Conservation (phyloP, 805 yeast species). For the Wickerhamia fluorescens region DNA sequence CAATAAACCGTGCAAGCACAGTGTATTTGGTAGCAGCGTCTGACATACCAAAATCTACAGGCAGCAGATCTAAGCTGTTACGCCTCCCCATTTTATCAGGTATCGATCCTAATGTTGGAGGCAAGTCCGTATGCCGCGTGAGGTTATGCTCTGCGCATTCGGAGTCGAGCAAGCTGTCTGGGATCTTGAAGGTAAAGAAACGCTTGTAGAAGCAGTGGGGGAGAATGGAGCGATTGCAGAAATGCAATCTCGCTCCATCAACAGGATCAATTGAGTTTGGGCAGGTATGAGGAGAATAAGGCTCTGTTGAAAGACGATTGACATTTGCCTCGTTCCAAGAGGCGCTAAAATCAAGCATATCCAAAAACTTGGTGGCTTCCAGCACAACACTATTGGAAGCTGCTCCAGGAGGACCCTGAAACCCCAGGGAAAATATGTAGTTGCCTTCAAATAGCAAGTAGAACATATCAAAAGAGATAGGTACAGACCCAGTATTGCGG, state of each 20-base stretch:
- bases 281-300: conserved; percentile 9
- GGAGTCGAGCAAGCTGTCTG: conserved; percentile 28
- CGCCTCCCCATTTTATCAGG: neutral
- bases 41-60: conserved; percentile 23
- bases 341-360: conserved; percentile 47
- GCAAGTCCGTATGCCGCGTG: conserved; percentile 25
- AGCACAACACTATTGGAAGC: conserved; percentile 18
- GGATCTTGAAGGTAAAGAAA: conserved; percentile 36
- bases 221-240: conserved; percentile 10
- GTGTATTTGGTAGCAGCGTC: conserved; percentile 25
- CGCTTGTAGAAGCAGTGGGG: conserved; percentile 26
- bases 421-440: too few species aligned
- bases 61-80: conserved; percentile 4
- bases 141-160: conserved; percentile 28
- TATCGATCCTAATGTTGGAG: conserved; percentile 34
- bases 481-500: conserved; percentile 31
- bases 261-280: conserved; percentile 15
- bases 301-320: conserved; percentile 24
- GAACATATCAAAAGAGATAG: conserved; percentile 57
- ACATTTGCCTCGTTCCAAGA: conserved; percentile 38
- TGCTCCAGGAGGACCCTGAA: too few species aligned
- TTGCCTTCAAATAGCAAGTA: conserved; percentile 51
- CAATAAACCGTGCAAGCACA: conserved; percentile 31
- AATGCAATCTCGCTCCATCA: conserved; percentile 17
- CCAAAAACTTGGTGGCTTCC: conserved; percentile 27